Base-by-base conservation (phyloP, 2,329 filamentous ascomycete genomes). In the Colletotrichum theobromicola region DNA sequence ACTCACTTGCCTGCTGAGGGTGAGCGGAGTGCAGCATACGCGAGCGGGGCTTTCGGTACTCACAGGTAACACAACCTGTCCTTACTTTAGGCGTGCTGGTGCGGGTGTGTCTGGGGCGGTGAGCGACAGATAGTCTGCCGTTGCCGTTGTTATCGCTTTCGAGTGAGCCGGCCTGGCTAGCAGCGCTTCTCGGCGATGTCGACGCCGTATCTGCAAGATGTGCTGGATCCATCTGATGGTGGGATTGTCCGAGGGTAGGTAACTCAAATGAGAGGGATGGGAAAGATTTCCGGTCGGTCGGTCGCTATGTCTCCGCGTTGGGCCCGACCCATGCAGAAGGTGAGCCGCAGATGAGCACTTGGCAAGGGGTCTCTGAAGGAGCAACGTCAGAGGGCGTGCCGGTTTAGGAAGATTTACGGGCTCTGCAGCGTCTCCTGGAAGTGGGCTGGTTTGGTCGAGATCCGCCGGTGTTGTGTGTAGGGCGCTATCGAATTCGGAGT, bases 21-120 rank as follows among this genome's bases (percentile, higher is more conserved):
- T 69, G 13, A 75, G 70, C 70, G n/a, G 30, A 57, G 18, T 63
- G 21, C 28, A 18, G 18, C 13, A 12, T 21, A 32, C 28, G 9
- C 21, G 26, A 26, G 37, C n/a, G 13, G 42, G 55, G 46, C 18
- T 18, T 13, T 15, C 18, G 24, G n/a, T 13, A 69, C 67, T 75
- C 60, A 75, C 76, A 77, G 42, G 76, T 77, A 18, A 76, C 76
- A 58, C 76, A 77, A 16, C 76, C 76, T 18, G 76, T 77, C 34
- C 76, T 70, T 13, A 77, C 76, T 46, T 77, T 77, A 28, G 76
- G 70, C 12, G 74, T 71, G 73, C 76, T 77, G 26, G 76, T 77
- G 9, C 76, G 76, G 34, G 74, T 76, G 9, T 69, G 67, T 50
- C 74, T 73, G 15, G 66, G 65, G 15, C 71, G 74, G 55, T 74